Percentiles rank a stretch among this genome's conserved stretches.
Evolutionary conservation across 331 rosid species (phyloP).

Genomic region (Dryas integrifolia): DNA sequence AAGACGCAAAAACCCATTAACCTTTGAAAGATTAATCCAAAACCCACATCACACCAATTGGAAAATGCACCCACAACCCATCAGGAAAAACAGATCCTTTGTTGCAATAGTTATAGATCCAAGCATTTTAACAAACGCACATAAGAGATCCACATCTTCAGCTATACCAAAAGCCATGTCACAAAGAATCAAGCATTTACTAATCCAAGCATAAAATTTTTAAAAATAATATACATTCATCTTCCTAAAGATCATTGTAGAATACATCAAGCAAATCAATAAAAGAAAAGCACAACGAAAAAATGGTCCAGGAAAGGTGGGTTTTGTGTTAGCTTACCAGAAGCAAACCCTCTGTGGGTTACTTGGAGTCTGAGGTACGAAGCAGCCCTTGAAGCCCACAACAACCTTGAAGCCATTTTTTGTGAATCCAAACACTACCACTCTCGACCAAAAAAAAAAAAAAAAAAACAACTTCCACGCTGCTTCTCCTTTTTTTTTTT

Average conservation of each 20-base stretch:
- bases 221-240: background rate
- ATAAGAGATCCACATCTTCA: constrained; percentile 35
- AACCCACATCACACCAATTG: background rate
- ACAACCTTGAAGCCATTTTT: constrained; percentile 66
- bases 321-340: constrained; percentile 36
- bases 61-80: constrained; percentile 7
- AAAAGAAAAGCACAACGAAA: background rate
- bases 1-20: background rate
- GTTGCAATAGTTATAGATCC: constrained; percentile 25
- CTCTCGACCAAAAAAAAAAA: background rate
- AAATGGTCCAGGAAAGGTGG: background rate
- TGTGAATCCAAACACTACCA: constrained; percentile 10
- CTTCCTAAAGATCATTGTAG: background rate
- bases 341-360: constrained; percentile 57
- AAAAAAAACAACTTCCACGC: background rate
- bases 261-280: background rate
- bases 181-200: background rate
- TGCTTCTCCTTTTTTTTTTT: background rate
- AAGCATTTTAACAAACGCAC: constrained; percentile 18
- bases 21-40: background rate
- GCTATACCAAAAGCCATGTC: background rate
- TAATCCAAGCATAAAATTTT: background rate
- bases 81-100: constrained; percentile 16
- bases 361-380: constrained; percentile 72
- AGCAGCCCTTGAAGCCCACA: constrained; percentile 90